Evolutionary conservation across 192 early-diverging fungal genomes (phyloP), one percentile per base, ranked within the genome.

Genomic region (Umbelopsis isabellina): DNA sequence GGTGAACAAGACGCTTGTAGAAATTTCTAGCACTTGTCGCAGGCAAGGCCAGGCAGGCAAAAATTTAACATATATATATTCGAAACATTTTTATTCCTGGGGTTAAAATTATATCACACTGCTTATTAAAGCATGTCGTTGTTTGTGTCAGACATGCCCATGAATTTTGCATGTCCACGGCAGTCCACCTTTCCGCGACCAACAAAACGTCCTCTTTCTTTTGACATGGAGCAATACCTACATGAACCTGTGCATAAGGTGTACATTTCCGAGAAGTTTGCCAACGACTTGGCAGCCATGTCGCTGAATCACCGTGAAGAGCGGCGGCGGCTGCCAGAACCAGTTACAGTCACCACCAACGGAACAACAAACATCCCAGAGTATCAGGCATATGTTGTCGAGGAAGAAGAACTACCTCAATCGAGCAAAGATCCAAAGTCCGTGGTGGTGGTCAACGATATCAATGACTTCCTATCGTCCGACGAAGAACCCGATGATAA

Each of bases 201-300:
- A 8, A 61, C 27, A 16, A 61, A 61, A 12, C 25, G 55, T 7
- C 55, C 55, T 13, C 55, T 35, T 12, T 30, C 55, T 3, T 6
- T 35, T 1, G 55, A 61, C 7, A 35, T 12, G 11, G 55, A 61
- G 11, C 55, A 61, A 16, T 44, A 52, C 25, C 45, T 12, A 15
- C n/a, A 18, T 23, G 52, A 48, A 4, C 70, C 65, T 65, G 61
- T 49, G 2, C 64, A 47, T 47, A 75, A 75, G 30, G 58, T 49
- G 21, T 71, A 46, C 48, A 58, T 75, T 7, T 67, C 74, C 21
- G 74, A 74, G 27, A 71, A 20, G n/a, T 70, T 75, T 61, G 64
- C 69, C 18, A 52, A 71, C 3, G 65, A 75, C 20, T 58, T 75
- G 66, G 74, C 76, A 2, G 76, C 76, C 35, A 72, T 78, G 76